Conservation (phyloP, 768 basidiomycete genomes). For the Bullera alba region DNA sequence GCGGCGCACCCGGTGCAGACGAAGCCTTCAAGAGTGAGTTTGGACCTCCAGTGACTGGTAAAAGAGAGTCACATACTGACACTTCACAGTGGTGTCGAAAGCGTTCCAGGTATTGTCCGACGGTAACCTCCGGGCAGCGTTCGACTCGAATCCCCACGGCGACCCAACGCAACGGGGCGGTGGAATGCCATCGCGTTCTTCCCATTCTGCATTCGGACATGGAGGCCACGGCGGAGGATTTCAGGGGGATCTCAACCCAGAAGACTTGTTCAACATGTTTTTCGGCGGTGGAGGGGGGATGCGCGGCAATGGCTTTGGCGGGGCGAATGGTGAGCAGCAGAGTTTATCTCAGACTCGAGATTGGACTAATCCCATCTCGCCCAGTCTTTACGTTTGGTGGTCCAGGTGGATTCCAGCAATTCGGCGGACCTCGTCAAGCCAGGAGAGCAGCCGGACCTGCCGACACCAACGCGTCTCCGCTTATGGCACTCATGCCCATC, state of each 20-base stretch:
- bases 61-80: background rate
- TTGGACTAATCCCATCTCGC: background rate
- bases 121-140: conserved; percentile 78
- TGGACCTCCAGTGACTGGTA: background rate
- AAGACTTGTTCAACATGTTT: conserved; percentile 98
- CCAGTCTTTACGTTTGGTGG: conserved; percentile 68
- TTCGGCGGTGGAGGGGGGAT: conserved; percentile 61
- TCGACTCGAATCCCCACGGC: conserved; percentile 54
- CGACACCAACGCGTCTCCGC: conserved; percentile 36
- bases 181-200: conserved; percentile 31
- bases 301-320: conserved; percentile 46
- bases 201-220: conserved; percentile 33
- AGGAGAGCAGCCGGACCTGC: conserved; percentile 44
- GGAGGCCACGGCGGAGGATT: conserved; percentile 28
- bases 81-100: conserved; percentile 82
- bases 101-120: conserved; percentile 96
- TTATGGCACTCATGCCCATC: conserved; percentile 76
- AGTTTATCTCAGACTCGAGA: conserved; percentile 40
- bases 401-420: conserved; percentile 71
- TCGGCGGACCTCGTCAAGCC: conserved; percentile 49
- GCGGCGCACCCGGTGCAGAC: conserved; percentile 94
- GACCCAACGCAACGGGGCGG: conserved; percentile 77
- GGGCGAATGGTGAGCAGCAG: conserved; percentile 52
- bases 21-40: conserved; percentile 92
- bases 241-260: conserved; percentile 70